Conservation (phyloP, 2,329 filamentous ascomycete species). For the Ambrosiella xylebori region DNA sequence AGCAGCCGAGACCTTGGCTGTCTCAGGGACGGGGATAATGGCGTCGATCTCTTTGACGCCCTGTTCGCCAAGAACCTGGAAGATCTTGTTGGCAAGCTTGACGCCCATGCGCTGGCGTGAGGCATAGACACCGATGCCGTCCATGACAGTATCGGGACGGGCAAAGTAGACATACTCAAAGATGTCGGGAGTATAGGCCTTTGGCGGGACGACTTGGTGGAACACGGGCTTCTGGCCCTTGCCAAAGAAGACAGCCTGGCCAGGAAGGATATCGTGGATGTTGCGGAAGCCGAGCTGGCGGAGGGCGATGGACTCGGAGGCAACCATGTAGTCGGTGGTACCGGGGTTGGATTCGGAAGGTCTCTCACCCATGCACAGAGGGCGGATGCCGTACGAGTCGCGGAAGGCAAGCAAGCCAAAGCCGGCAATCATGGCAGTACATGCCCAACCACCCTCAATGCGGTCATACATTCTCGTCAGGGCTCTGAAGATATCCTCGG, state of each 20-base stretch:
- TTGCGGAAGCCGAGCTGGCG: slow-evolving; percentile 63
- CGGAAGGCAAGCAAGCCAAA: slow-evolving; percentile 29
- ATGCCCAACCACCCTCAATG: slow-evolving; percentile 62
- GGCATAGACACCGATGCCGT: slow-evolving; percentile 73
- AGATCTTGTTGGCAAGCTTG: slow-evolving; percentile 59
- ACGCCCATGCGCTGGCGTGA: slow-evolving; percentile 76
- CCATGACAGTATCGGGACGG: slow-evolving; percentile 64
- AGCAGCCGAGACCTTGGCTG: slow-evolving; percentile 57
- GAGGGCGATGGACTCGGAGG: slow-evolving; percentile 73
- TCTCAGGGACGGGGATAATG: slow-evolving; percentile 30
- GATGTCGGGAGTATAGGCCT: slow-evolving; percentile 57
- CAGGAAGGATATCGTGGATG: slow-evolving; percentile 62
- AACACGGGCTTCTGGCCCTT: slow-evolving; percentile 62
- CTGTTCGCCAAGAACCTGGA: slow-evolving; percentile 47
- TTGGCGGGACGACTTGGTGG: slow-evolving; percentile 51
- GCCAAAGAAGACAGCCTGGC: slow-evolving; percentile 69
- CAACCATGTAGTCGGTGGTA: slow-evolving; percentile 73
- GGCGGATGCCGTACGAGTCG: slow-evolving; percentile 52
- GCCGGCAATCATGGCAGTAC: slow-evolving; percentile 65
- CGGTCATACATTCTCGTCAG: slow-evolving; percentile 54
- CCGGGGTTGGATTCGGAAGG: slow-evolving; percentile 43
- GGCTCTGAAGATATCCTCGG: slow-evolving; percentile 58
- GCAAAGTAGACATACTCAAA: slow-evolving; percentile 85
- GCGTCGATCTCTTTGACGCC: slow-evolving; percentile 62
- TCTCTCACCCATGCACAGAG: slow-evolving; percentile 61